Evolutionary conservation across 176 grass and related monocot genomes (phyloP).

Genomic region (Hsuehochloa calcarea): DNA sequence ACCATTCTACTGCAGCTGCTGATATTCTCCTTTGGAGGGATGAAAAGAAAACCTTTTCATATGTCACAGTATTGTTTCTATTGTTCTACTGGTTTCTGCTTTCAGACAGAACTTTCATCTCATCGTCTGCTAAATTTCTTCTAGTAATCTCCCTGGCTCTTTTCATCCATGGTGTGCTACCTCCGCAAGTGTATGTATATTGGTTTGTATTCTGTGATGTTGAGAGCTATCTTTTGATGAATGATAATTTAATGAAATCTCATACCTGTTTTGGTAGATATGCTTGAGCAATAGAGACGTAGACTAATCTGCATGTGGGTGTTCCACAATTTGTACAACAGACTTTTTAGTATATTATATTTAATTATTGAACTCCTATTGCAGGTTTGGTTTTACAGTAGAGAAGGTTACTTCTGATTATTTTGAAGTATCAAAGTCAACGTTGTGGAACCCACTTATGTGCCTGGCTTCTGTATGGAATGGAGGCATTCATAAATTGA

Average conservation of each 20-base stretch:
- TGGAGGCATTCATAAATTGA: constrained; percentile 56
- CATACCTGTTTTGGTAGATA: constrained; percentile 4
- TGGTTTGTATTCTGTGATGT: not conserved
- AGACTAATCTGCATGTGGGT: constrained; percentile 5
- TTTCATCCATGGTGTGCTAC: constrained; percentile 79
- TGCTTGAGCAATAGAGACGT: constrained; percentile 4
- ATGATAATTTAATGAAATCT: not conserved
- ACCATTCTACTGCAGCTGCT: constrained; percentile 55
- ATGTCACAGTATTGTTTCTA: constrained; percentile 63
- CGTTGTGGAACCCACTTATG: constrained; percentile 41
- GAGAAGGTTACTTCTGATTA: constrained; percentile 68
- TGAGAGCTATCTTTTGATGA: constrained; percentile 20
- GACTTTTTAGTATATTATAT: constrained; percentile 14
- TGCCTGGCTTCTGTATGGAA: constrained; percentile 73
- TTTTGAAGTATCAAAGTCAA: constrained; percentile 69
- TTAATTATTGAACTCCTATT: constrained; percentile 28
- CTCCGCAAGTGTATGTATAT: constrained; percentile 51
- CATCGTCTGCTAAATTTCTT: constrained; percentile 73
- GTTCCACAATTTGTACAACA: not conserved
- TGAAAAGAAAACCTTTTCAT: constrained; percentile 93
- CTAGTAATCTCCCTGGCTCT: constrained; percentile 69
- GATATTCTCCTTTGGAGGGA: constrained; percentile 98
- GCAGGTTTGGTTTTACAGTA: constrained; percentile 70
- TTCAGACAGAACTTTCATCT: constrained; percentile 84
- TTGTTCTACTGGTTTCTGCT: constrained; percentile 96